Evolutionary conservation across 2,329 filamentous ascomycete species (phyloP), one percentile per base, ranked within the genome.

Genomic region (Xylariaceae sp.): DNA sequence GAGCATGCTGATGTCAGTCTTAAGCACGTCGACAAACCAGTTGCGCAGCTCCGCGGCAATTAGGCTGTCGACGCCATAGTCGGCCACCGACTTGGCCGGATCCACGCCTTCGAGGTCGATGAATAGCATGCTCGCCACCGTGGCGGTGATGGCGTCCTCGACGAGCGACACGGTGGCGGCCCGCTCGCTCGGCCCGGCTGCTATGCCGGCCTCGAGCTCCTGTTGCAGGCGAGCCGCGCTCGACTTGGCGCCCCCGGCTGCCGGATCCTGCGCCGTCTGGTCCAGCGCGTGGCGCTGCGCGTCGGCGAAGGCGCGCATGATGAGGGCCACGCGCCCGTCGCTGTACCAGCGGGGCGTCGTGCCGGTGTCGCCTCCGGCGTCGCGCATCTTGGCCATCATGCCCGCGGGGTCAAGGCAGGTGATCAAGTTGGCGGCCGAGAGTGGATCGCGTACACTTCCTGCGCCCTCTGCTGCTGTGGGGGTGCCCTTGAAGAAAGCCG

Each of bases 401-500:
- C 13, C 60, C 10, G 41, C 47, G 1, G 69, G 69, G 32, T 71
- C 68, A 2, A 69, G 23, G 37, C 58, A 62, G 1, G 68, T 69
- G 45, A 56, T 8, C 10, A 68, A 27, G 20, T 60, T 64, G 3
- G 59, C 57, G 1, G 15, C 60, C 8, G 66, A 64, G 7, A 69
- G 60, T 11, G 64, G 59, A 49, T 69, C 64, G 6, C 58, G 13
- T n/a, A 27, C 16, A 16, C 48, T 30, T 23, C 16, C 21, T 15
- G 13, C 32, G 10, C 16, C 10, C 2, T n/a, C 50, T 29, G n/a
- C 59, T 55, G 20, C 40, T 20, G 53, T 56, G 63, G 15, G 26
- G 15, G 18, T 47, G 16, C 49, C 53, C 36, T 57, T 52, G 13
- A 60, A 37, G 56, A 66, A 67, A 1, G 62, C 61, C 3, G 59